Base-by-base conservation (phyloP, 2,329 filamentous ascomycete genomes). In the Orbilia oligospora region DNA sequence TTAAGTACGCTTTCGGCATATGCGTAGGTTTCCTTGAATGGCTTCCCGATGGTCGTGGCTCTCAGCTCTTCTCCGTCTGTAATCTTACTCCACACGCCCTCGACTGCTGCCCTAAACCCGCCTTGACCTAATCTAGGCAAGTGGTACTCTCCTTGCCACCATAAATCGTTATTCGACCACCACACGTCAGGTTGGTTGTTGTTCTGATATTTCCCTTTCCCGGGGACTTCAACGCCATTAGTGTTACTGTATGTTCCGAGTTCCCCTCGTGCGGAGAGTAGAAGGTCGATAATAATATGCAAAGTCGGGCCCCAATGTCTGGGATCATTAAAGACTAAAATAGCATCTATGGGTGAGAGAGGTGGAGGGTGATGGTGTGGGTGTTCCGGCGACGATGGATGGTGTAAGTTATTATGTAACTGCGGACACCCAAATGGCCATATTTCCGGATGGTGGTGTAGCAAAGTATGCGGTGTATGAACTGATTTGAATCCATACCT, bases 271-370 rank as follows among this genome's bases (percentile, higher is more conserved):
- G 89, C 87, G 0, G 94, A 97, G 48, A 97, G 87, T 5, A 98
- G 86, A 10, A 97, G 86, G 84, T 99, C 96, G 68, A 92, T 85
- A 72, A 98, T 91, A 81, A 98, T 86, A 83, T 97, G 92, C 1
- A 90, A 90, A 84, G 98, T 95, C 9, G 97, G 88, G 0, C 92
- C 94, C 96, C 96, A 99, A 86, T 99, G 96, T 71, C 96, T 90
- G 2, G 96, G 94, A 84, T 98, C 96, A 84, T 97, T 97, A 88
- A 95, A 97, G 5, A 97, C 92, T 82, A 98, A 92, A 30, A 98
- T 90, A 30, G 94, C 94, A 83, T 97, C 93, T 81, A 99, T 91
- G 0, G 68, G 68, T 2, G 63, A 33, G 5, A 72, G 67, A 10
- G 63, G 63, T 41, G 75, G 51, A 16, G 69, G 46, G 38, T 10